Evolutionary conservation across 1,284 basidiomycete genomes (phyloP).

Genomic region (Sanguinoderma infundibulare): DNA sequence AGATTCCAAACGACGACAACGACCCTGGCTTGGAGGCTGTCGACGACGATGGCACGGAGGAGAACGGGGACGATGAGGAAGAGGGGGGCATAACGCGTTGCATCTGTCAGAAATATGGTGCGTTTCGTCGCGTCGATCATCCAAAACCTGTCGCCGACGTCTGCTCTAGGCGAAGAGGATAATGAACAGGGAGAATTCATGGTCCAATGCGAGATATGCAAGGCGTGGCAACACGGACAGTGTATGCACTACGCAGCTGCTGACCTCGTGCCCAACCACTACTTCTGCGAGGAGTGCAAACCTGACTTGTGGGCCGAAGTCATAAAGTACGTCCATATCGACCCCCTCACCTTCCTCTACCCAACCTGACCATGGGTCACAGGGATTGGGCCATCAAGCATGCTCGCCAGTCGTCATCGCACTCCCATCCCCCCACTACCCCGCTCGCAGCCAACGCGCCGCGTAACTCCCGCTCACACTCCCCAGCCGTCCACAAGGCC

Average conservation of each 20-base stretch:
- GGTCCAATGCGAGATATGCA: slow-evolving; percentile 97
- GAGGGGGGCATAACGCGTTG: slow-evolving; percentile 91
- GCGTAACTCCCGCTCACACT: slow-evolving; percentile 77
- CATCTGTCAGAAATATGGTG: slow-evolving; percentile 90
- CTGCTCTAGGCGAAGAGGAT: slow-evolving; percentile 46
- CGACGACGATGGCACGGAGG: slow-evolving; percentile 40
- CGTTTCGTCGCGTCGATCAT: slow-evolving; percentile 37
- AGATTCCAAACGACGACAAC: slow-evolving; percentile 36
- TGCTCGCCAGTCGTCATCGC: slow-evolving; percentile 66
- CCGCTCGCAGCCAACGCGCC: slow-evolving; percentile 43
- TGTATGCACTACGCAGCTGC: slow-evolving; percentile 95
- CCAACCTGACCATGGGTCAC: slow-evolving; percentile 16
- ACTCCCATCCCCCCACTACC: slow-evolving; percentile 43
- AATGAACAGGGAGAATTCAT: slow-evolving; percentile 90
- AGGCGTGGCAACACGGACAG: slow-evolving; percentile 97
- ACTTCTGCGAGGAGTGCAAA: slow-evolving; percentile 94
- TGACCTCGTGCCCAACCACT: slow-evolving; percentile 80
- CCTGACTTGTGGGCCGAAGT: slow-evolving; percentile 86
- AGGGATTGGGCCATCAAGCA: slow-evolving; percentile 65
- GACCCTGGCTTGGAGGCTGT: slow-evolving; percentile 31
- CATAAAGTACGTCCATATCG: slow-evolving; percentile 61
- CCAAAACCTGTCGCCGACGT: slow-evolving; percentile 15
- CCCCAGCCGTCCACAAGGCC: slow-evolving; percentile 66
- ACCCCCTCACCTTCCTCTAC: slow-evolving; percentile 4
- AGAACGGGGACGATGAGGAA: slow-evolving; percentile 69